Evolutionary conservation across 805 yeast species (phyloP), one percentile per base, ranked within the genome.

Genomic region (Starmerella cellae): DNA sequence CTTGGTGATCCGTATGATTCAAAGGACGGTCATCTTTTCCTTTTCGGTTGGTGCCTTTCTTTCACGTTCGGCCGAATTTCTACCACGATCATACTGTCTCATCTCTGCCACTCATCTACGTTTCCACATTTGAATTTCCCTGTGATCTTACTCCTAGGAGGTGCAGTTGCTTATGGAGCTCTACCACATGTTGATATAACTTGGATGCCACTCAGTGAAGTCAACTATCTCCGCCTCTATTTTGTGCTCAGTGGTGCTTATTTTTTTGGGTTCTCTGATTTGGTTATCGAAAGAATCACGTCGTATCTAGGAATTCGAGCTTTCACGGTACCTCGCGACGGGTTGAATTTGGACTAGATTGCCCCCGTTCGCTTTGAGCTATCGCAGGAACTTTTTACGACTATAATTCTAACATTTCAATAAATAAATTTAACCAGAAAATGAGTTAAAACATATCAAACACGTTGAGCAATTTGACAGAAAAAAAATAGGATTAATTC

Each of bases 281-380:
- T 83, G 54, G 75, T 88, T 38, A 68, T 77, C 36, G 91, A 82
- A 50, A 77, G 82, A 53, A 77, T 88, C 54, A 73, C 76, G 61
- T 85, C 77, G 49, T 85, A 74, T 56, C 67, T 88, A 53, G 95
- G 84, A 57, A 85, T 88, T 51, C 80, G 77, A 62, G 91, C 94
- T 5, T 71, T 87, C 53, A 70, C 79, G 27, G 82, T 84, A 55
- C 39, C 36, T 11, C 24, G 32, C 8, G 32, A 14, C 8, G 32
- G 32, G 8, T 17, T 29, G n/a, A 29, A 29, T 29, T 17, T 29
- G 8, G 13, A 24, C 13, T 24, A 24, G 28, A 24, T 24, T 13
- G n/a, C n/a, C n/a, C n/a, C n/a, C n/a, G n/a, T n/a, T n/a, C n/a
- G n/a, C n/a, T n/a, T n/a, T n/a, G n/a, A n/a, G n/a, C n/a, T n/a